Evolutionary conservation across 345 rosid genomes (phyloP), one percentile per base, ranked within the genome.

Genomic region (Jatropha curcas): DNA sequence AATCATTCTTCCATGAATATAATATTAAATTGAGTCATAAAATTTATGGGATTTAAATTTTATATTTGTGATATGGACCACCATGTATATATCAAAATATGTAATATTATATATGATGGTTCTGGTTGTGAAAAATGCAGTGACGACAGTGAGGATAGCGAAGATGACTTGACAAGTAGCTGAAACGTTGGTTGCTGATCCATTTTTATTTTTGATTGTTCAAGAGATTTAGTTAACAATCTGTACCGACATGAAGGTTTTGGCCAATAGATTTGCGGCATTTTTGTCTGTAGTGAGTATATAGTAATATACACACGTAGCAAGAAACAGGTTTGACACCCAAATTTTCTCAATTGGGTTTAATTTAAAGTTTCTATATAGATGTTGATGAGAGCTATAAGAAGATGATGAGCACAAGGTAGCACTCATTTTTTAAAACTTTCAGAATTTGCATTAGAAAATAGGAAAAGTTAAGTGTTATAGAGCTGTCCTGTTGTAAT

Each of bases 81-180:
- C 11, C 50, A 31, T 65, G 20, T 1, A 25, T 27, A 7, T n/a
- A 8, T 11, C 41, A 30, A 1, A 35, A 50, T 20, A 48, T 67
- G 64, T 60, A 51, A 59, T 52, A 64, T 52, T 22, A 59, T 52
- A 64, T 52, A 24, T 67, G 14, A 25, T 52, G 39, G 19, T 67
- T 31, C 19, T 17, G 58, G 53, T 39, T 39, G 7, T 68, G 45
- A 52, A 61, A n/a, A 51, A 65, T 87, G 89, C 91, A 93, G 98
- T 59, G 95, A 93, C 74, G 89, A 82, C 64, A 91, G 95, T 41
- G 96, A 82, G 20, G 88, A 75, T 59, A 87, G 95, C 10, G 98
- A 88, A 58, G 89, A 85, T 76, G 97, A 93, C 16, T 68, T 46
- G 19, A 78, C 77, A 22, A 73, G 84, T 81, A 82, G 89, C 80